Evolutionary conservation across 192 early-diverging fungal species (phyloP), one percentile per base, ranked within the genome.

Genomic region (Pilobolus umbonatus): DNA sequence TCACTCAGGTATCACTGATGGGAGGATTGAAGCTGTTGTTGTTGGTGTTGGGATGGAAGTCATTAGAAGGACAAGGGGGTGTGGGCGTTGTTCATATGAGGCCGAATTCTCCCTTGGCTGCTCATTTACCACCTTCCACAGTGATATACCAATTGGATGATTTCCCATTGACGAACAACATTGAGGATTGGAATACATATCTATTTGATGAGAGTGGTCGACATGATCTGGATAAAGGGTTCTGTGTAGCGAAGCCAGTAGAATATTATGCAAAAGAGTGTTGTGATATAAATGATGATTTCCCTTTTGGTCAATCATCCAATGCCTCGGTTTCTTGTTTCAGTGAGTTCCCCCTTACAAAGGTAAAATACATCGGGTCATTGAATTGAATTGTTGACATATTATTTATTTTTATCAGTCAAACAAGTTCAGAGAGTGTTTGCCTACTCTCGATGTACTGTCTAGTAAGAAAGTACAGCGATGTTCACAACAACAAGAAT

Each of bases 11-110:
- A 10, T 64, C 75, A 7, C 46, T 90, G 0, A 64, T 55, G 1
- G 64, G 62, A 40, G 72, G 86, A 24, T 31, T 76, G 7, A 69
- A 74, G 50, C 36, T 80, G 2, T 34, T 61, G 0, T 68, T 79
- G 26, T 21, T 61, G 29, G 11, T 72, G 1, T 42, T 58, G n/a
- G 84, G 78, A 5, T 90, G 86, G 76, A 65, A 61, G 12, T 62
- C 75, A 2, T 61, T 80, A 40, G 64, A 75, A 50, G 72, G 69
- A 14, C 45, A 66, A 10, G 76, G 78, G 9, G 81, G 77, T n/a
- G 75, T 87, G 3, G 80, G 78, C 31, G 82, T 88, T 4, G 71
- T 90, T 14, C 61, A 76, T 57, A 72, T 90, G 3, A 24, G 56
- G 30, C 9, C 26, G 19, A 42, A 69, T 10, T 85, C 86, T 8